A percentile compares a stretch with the other conserved stretches of the same genome.
Conservation (phyloP, 129 eudicot genomes). For the Centrapalus pauciflorus region DNA sequence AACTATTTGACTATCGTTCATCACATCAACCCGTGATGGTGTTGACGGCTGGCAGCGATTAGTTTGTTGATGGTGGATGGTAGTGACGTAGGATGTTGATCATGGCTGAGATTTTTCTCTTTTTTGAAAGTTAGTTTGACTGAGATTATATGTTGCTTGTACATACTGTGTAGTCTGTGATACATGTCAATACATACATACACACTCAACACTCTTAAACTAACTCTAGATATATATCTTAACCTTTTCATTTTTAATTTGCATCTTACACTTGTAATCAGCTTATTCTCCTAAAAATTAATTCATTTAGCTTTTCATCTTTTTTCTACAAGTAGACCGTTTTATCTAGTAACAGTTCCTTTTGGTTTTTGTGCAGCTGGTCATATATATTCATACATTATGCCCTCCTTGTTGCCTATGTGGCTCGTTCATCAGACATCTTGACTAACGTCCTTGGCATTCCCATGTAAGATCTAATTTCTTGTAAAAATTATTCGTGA, state of each 20-base stretch:
- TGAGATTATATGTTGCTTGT: too few species aligned
- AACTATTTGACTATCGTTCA: too few species aligned
- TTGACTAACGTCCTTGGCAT: slow-evolving; percentile 77
- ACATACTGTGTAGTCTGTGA: too few species aligned
- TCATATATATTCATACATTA: slow-evolving; percentile 91
- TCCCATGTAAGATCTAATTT: slow-evolving; percentile 60
- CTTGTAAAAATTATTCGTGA: neutral
- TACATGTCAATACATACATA: neutral
- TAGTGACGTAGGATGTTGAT: too few species aligned
- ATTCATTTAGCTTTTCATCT: neutral
- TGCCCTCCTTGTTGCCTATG: slow-evolving; percentile 97
- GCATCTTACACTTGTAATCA: neutral
- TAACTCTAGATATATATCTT: neutral
- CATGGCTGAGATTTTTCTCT: too few species aligned
- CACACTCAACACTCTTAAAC: neutral
- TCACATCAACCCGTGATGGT: too few species aligned
- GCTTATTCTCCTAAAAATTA: neutral
- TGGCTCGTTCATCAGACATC: slow-evolving; percentile 96
- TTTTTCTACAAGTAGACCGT: slow-evolving; percentile 2
- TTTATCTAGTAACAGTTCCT: slow-evolving; percentile 9
- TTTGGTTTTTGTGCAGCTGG: slow-evolving; percentile 73
- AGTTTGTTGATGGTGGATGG: too few species aligned
- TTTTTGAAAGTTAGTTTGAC: too few species aligned
- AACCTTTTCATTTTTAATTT: neutral
- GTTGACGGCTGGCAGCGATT: too few species aligned